Conservation (phyloP, 805 yeast species). For the Candida yuanshanica region DNA sequence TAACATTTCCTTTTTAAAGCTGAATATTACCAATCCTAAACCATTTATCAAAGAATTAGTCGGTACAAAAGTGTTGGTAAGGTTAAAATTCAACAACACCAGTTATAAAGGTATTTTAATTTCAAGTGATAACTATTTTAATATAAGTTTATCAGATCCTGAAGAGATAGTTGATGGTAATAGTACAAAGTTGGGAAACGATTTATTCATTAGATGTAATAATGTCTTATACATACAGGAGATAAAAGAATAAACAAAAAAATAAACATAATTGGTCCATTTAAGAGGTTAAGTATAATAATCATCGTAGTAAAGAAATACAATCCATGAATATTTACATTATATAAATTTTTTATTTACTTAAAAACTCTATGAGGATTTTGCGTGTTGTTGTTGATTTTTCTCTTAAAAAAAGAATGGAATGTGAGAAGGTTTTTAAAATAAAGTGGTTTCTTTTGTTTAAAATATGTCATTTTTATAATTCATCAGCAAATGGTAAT, state of each 20-base stretch:
- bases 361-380: not conserved
- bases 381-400: not conserved
- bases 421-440: not conserved
- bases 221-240: slow-evolving; percentile 57
- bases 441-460: not conserved
- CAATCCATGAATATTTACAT: not conserved
- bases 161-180: slow-evolving; percentile 45
- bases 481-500: slow-evolving; percentile 87
- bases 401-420: not conserved
- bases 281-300: not conserved
- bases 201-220: slow-evolving; percentile 83
- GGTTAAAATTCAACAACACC: slow-evolving; percentile 85
- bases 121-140: slow-evolving; percentile 91
- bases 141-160: slow-evolving; percentile 65
- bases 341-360: not conserved
- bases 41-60: slow-evolving; percentile 79
- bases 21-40: slow-evolving; percentile 75
- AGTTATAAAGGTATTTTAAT: slow-evolving; percentile 77
- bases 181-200: slow-evolving; percentile 55
- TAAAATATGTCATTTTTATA: slow-evolving; percentile 37
- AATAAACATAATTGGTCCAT: not conserved
- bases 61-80: slow-evolving; percentile 65
- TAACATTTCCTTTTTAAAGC: too few species aligned
- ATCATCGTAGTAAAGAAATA: not conserved
- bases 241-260: slow-evolving; percentile 7